phyloP scores from a whole-genome alignment of 73 alveolate species.

The Effrenium voratum region DNA sequence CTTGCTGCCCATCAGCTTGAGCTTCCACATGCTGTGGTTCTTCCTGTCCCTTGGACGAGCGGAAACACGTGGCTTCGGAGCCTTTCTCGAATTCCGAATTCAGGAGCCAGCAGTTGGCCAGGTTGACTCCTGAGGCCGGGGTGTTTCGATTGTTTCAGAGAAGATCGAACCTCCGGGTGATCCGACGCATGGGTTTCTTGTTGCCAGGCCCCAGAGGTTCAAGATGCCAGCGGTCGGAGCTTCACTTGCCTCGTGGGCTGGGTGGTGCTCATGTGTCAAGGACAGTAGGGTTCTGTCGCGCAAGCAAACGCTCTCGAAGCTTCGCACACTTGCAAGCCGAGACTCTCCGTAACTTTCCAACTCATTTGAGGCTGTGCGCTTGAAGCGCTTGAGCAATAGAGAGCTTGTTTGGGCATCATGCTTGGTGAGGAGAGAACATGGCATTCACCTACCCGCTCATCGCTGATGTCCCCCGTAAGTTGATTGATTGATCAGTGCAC shows the following conservation, averaged over 20 bases:
- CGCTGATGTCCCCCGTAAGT: constrained; percentile 42
- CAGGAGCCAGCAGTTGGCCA: constrained; percentile 71
- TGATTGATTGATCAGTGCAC: background rate
- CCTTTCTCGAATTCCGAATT: background rate
- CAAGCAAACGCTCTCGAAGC: background rate
- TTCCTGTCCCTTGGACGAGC: background rate
- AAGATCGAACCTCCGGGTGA: background rate
- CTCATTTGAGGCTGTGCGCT: too few relatives aligned
- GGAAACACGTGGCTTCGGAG: background rate
- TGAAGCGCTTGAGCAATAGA: background rate
- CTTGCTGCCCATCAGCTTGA: constrained; percentile 39
- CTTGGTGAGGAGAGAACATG: constrained; percentile 92
- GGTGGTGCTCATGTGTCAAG: constrained; percentile 80
- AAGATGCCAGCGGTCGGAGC: constrained; percentile 52
- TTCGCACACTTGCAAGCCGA: too few relatives aligned
- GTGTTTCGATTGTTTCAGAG: background rate
- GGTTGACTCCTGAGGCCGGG: constrained; percentile 55
- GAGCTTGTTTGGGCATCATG: too few relatives aligned
- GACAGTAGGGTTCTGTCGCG: background rate
- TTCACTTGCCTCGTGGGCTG: constrained; percentile 33
- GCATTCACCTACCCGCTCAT: constrained; percentile 84
- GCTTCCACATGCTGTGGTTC: constrained; percentile 60
- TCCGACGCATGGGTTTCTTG: background rate
- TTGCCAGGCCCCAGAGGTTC: constrained; percentile 61
- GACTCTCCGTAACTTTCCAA: too few relatives aligned